Evolutionary conservation across 1,284 basidiomycete species (phyloP), one percentile per base, ranked within the genome.

Genomic region (Afroboletus lepidellus): DNA sequence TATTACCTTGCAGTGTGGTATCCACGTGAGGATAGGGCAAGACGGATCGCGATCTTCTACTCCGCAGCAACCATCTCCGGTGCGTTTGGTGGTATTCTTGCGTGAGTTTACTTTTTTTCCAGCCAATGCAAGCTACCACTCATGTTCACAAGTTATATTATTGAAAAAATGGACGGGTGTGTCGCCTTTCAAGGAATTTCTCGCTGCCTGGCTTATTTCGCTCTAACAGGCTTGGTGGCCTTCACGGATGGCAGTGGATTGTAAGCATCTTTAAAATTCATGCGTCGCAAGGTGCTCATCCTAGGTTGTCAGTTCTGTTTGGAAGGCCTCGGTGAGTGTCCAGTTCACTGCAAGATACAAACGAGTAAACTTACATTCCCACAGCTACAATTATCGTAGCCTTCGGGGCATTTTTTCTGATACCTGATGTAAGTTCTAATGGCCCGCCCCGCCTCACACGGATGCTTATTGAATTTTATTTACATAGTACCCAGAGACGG

Each of bases 1-100:
- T 83, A 78, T 55, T 81, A 80, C 59, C 71, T 80, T 37, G 76
- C 77, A 13, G 57, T 77, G 38, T 80, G 79, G 79, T 81, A 81
- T 54, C 73, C 77, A 11, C 66, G 73, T 36, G 67, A 66, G 18
- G 78, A 80, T 54, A 72, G 77, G 32, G 77, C 75, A 12, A 62
- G 63, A 43, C 72, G 79, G 20, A 72, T 81, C 34, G 79, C 79
- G 6, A 77, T 82, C 33, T 81, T 83, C 67, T 80, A 80, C 63
- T 81, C 80, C n/a, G 78, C 78, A 30, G 78, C 79, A n/a, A 80
- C 78, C 3, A 54, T 80, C 37, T 75, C 79, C 20, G 80, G 72
- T 38, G 74, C 72, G 11, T 74, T 74, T 36, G 71, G 71, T 15
- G 72, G 72, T 12, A 51, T 74, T 50, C 60, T 74, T n/a, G 67